Evolutionary conservation across 73 alveolate species (phyloP), one percentile per base, ranked within the genome.

Genomic region (Symbiodinium pilosum): DNA sequence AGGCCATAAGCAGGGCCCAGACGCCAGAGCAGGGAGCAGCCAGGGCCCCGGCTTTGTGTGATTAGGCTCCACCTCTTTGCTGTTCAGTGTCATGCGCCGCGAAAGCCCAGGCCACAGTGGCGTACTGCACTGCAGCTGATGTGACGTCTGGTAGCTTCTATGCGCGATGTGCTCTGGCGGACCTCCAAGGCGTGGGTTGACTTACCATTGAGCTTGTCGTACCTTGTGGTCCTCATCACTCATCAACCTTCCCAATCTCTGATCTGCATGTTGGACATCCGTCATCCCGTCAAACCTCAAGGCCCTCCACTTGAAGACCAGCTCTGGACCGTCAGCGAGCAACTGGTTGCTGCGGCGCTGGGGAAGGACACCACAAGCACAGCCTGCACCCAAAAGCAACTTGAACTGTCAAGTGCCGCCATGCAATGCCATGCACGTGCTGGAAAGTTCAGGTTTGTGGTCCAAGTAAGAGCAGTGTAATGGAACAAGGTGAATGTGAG

Each of bases 1-100:
- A 38, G 6, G 81, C 81, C 81, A 28, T 64, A 32, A 26, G 81
- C 81, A 32, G 81, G 12, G 81, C 81, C 39, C 81, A 64, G 81
- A 64, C 81, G 38, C 81, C 81, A 6, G 81, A 64, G 81, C 81
- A 64, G 41, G 81, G 81, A 28, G 81, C 81, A 28, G 81, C 81
- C 38, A 28, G 81, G 30, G 81, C 81, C 81, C 34, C 38, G 38
- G 81, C 16, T 6, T 56, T 26, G 21, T 6, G 21, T 47, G 59
- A 47, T 9, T 47, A 9, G 59, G 21, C 59, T 47, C 21, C n/a
- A n/a, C n/a, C 21, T 6, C 21, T 47, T 47, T 47, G 14, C 21
- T 6, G 59, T 47, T 47, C 14, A 47, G 59, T 6, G 59, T 14
- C 59, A 47, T 47, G 6, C 21, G 59, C 14, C 59, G 59, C 59